Evolutionary conservation across 768 basidiomycete genomes (phyloP).

Genomic region (Boletus eberwhitei): DNA sequence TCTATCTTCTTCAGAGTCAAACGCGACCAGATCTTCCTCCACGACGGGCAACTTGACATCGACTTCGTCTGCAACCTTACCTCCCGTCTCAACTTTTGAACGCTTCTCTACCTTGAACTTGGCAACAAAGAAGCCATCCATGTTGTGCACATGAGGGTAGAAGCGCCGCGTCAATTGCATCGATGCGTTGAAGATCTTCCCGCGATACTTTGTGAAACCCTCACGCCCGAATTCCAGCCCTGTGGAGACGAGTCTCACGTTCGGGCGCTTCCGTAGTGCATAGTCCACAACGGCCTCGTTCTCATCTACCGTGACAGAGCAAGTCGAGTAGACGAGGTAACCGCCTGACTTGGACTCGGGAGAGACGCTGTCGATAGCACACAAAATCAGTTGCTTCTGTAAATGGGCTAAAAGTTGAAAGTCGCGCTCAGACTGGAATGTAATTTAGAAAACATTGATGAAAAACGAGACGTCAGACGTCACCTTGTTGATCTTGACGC

Average conservation of each 20-base stretch:
- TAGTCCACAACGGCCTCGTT: conserved; percentile 99
- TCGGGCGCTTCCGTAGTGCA: conserved; percentile 90
- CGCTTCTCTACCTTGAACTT: conserved; percentile 95
- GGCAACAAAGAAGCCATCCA: conserved; percentile 99
- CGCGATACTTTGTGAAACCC: conserved; percentile 87
- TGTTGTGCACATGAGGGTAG: conserved; percentile 98
- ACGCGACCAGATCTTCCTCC: conserved; percentile 40
- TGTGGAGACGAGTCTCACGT: conserved; percentile 88
- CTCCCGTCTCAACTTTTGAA: conserved; percentile 42
- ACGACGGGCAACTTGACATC: conserved; percentile 26
- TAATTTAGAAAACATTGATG: conserved; percentile 1
- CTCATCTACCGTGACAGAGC: conserved; percentile 97
- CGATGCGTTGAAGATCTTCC: conserved; percentile 82
- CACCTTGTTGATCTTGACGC: conserved; percentile 98
- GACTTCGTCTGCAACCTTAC: conserved; percentile 22
- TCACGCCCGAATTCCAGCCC: conserved; percentile 91
- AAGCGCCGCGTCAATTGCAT: conserved; percentile 82
- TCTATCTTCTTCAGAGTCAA: conserved; percentile 75
- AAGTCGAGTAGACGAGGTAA: conserved; percentile 96
- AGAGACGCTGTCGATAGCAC: conserved; percentile 94
- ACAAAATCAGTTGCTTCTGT: conserved; percentile 97
- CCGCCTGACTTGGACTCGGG: conserved; percentile 90
- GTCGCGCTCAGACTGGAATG: conserved; percentile 80
- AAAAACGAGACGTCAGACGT: conserved; percentile 3
- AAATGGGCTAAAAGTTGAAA: conserved; percentile 95